Base-by-base conservation (phyloP, 176 grass and related monocot genomes). In the Rhynchospora tenuis region DNA sequence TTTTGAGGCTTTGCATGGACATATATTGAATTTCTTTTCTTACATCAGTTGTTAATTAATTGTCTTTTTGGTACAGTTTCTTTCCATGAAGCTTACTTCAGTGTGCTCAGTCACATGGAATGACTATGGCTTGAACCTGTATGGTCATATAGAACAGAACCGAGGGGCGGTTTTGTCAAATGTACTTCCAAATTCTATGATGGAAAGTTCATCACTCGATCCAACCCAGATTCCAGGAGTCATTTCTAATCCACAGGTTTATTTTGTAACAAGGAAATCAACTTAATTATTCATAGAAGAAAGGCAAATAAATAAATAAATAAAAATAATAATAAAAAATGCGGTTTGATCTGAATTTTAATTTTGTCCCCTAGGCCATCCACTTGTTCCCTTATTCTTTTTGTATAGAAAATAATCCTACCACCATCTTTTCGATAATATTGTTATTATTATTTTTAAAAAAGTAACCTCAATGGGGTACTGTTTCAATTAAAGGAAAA, bases 41-140 rank as follows among this genome's bases (percentile, higher is more conserved):
- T 57, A 27, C 8, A 57, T 15, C 1, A 38, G 6, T 61, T 27
- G 43, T 3, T 42, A 20, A 24, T 43, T 13, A 43, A 17, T 78
- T 27, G 22, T 46, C 9, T 46, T 81, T 63, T 23, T 63, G 28
- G 19, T 81, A 9, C 58, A 81, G 79, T 81, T 81, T 81, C 79
- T 81, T 63, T 81, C 79, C 47, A 81, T 81, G 79, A 81, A 81
- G 59, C 59, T 81, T 64, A 38, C 79, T 64, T 13, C 14, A 33
- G 58, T 60, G 56, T 43, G 17, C 29, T 56, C 56, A 23, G 11
- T 7, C 42, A 80, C 31, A 80, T 63, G 77, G 17, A 15, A 62
- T 33, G 56, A 59, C 29, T 80, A 59, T 62, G 56, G 78, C 26
- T 61, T 80, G 56, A 80, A 80, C 28, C 52, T 80, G 1, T 80